phyloP scores from a whole-genome alignment of 345 rosid species.

The Melastoma malabathricum region DNA sequence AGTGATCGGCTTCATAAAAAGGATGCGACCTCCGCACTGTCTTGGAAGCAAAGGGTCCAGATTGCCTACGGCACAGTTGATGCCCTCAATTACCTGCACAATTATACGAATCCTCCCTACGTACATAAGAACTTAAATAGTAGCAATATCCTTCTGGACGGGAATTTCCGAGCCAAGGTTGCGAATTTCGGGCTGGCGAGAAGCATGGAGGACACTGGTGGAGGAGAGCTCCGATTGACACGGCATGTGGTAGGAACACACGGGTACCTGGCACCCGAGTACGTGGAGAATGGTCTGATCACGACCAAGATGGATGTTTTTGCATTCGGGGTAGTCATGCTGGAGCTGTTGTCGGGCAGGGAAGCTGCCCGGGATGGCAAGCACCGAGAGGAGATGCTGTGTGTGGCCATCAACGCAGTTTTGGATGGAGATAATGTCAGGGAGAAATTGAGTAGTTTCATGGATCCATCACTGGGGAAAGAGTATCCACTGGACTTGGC shows the following conservation, averaged over 20 bases:
- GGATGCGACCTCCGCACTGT: conserved; percentile 14
- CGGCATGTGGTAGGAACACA: conserved; percentile 76
- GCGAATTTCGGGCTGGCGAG: conserved; percentile 74
- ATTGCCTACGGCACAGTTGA: conserved; percentile 59
- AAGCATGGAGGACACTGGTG: conserved; percentile 24
- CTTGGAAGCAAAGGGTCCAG: conserved; percentile 84
- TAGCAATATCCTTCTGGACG: conserved; percentile 66
- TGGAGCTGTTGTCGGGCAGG: conserved; percentile 73
- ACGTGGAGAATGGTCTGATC: conserved; percentile 73
- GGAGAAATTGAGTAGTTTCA: conserved; percentile 42
- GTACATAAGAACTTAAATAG: conserved; percentile 78
- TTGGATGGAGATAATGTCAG: conserved; percentile 63
- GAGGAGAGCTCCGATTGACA: conserved; percentile 48
- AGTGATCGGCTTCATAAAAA: conserved; percentile 45
- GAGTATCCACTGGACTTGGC: conserved; percentile 78
- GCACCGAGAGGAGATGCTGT: conserved; percentile 35
- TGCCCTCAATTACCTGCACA: conserved; percentile 70
- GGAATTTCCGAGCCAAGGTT: conserved; percentile 59
- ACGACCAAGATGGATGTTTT: conserved; percentile 75
- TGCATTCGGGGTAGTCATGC: conserved; percentile 65
- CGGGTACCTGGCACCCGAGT: conserved; percentile 89
- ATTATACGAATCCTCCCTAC: conserved; percentile 60
- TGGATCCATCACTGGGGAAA: conserved; percentile 42
- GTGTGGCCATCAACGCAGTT: conserved; percentile 31
- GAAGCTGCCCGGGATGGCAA: conserved; percentile 39